Evolutionary conservation across 768 basidiomycete genomes (phyloP), one percentile per base, ranked within the genome.

Genomic region (Flagelloscypha sp.): DNA sequence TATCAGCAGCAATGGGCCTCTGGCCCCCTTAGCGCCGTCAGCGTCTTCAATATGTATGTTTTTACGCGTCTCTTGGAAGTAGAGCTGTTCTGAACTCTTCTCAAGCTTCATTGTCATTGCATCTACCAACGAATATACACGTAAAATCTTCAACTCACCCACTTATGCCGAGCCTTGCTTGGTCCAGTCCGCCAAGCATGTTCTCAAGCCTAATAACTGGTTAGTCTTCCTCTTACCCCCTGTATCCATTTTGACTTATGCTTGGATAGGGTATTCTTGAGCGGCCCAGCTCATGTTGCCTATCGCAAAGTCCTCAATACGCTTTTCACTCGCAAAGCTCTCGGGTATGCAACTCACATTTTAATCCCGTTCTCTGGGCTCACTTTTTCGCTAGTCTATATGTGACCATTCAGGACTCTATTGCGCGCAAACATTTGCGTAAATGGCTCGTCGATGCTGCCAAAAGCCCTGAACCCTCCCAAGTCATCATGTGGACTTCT

Each of bases 61-160:
- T 12, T 23, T 25, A 10, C 30, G 19, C 27, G 20, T 36, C 16
- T 35, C 20, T 23, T 13, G 23, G 29, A 11, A 11, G n/a, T 24
- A 23, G 35, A 12, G 3, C 15, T 12, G 10, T 29, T 50, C 36
- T 45, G 30, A 24, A 32, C 10, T 15, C 16, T n/a, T 17, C 23
- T n/a, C 22, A 53, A 99, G 95, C 48, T 98, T 97, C 60, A 98
- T 99, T 53, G 95, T 99, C 51, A 93, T 98, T 77, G 90, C 92
- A 16, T 87, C 94, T 6, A 81, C 86, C 3, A 98, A 90, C 49
- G 83, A 94, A 46, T 89, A 77, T 58, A 67, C 93, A 8, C 84
- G 94, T 52, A 97, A 94, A 62, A 93, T 98, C 48, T 67, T 99
- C 54, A 97, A 98, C 66, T 90, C 90, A 4, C 94, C 95, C 0